These are phyloP conservation scores for Trifolium dubium DNA, from an alignment of 306 rosid genomes.

Conservation along the genomic window DNA sequence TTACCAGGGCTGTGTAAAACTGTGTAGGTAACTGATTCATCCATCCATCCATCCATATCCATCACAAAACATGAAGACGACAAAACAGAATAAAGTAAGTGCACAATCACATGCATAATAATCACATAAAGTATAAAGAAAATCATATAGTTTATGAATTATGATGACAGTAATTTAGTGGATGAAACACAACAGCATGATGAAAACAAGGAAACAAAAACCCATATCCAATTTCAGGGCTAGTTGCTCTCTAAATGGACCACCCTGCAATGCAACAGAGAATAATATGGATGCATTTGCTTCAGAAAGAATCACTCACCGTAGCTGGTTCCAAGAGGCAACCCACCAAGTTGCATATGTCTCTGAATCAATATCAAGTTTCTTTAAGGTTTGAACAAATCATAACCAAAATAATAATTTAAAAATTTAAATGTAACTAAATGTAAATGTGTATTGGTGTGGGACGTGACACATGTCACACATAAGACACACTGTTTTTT, in stretches of 20 bases:
- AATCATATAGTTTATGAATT: not conserved
- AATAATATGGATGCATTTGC: too few species aligned
- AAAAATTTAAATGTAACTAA: too few species aligned
- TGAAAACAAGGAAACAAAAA: too few species aligned
- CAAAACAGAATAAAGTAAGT: not conserved
- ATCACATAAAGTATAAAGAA: not conserved
- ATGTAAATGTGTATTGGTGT: too few species aligned
- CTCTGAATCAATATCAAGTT: constrained; percentile 55
- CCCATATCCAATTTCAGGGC: not conserved
- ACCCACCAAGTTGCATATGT: constrained; percentile 74
- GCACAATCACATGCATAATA: constrained; percentile 10
- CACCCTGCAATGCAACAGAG: not conserved
- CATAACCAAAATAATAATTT: too few species aligned
- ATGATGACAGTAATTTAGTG: not conserved
- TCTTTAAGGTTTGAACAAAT: not conserved
- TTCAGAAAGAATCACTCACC: constrained; percentile 52
- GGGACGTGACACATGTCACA: too few species aligned
- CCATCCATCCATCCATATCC: constrained; percentile 16
- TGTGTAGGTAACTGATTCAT: constrained; percentile 31
- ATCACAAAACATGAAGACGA: not conserved
- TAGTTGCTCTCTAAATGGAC: not conserved
- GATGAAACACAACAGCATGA: not conserved
- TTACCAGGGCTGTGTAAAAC: constrained; percentile 15
- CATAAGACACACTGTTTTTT: too few species aligned
- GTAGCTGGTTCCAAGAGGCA: constrained; percentile 91